phyloP scores from a whole-genome alignment of 2,329 filamentous ascomycete genomes.

The Beauveria asiatica region DNA sequence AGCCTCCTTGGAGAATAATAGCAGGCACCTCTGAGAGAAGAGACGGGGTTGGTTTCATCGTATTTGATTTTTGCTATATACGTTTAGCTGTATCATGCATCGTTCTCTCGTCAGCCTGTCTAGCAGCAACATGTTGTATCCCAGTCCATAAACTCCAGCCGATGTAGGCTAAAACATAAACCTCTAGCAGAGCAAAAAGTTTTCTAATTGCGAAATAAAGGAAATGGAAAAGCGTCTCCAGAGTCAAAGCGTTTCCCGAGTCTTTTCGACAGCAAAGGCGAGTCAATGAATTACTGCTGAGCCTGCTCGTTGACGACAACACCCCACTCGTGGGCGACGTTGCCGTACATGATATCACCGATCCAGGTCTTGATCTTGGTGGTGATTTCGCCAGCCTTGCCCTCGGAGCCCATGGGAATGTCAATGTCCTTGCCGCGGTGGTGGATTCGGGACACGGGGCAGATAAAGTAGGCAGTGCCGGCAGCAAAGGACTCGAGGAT shows the following conservation, averaged over 20 bases:
- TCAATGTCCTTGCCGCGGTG: constrained; percentile 56
- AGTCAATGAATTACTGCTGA: constrained; percentile 20
- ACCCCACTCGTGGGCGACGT: constrained; percentile 59
- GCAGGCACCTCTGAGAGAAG: no score
- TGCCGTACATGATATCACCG: constrained; percentile 67
- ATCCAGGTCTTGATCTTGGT: constrained; percentile 57
- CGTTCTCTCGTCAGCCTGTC: neutral
- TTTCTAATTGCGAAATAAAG: neutral
- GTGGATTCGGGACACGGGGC: constrained; percentile 58
- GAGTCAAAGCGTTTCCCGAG: neutral
- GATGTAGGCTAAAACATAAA: constrained; percentile 7
- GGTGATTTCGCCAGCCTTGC: constrained; percentile 45
- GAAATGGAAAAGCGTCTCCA: neutral
- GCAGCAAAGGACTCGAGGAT: constrained; percentile 78
- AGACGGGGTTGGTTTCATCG: neutral
- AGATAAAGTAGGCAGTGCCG: constrained; percentile 75
- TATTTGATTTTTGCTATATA: constrained; percentile 8
- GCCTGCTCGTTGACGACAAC: constrained; percentile 55
- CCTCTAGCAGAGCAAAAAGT: constrained; percentile 5
- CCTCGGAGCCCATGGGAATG: constrained; percentile 50
- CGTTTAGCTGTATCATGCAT: constrained; percentile 3
- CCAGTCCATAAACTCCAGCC: constrained; percentile 10
- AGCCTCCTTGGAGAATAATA: no score
- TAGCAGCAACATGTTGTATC: constrained; percentile 2
- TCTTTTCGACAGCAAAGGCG: neutral